Base-by-base conservation (phyloP, 768 basidiomycete genomes). In the Solioccasus polychromus region DNA sequence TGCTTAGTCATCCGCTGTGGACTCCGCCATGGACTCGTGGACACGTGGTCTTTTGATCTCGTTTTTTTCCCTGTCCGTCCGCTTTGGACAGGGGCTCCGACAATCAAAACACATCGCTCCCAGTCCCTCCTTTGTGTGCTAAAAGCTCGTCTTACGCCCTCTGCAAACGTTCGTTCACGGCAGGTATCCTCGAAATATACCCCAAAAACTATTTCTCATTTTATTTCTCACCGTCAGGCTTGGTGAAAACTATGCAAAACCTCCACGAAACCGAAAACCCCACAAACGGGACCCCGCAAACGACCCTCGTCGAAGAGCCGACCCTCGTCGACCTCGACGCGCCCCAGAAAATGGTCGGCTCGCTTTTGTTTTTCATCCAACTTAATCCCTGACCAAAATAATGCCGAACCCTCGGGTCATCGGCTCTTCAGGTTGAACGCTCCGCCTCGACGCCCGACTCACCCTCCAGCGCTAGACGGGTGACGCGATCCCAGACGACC, bases 81-180 rank as follows among this genome's bases (percentile, higher is more conserved):
- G 61, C 50, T 47, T 59, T 63, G 59, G 63, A 66, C 63, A 64
- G 63, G 63, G 63, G 63, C 63, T 64, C 61, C 58, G 64, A 66
- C 63, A 66, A 66, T 66, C 63, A 50, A n/a, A n/a, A 66, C 63
- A 43, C 59, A 61, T 55, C 57, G 42, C 45, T 57, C 48, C 50
- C 53, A 51, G 55, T 45, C 54, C 35, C 34, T 48, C 47, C 17
- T 46, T 56, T 48, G 30, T 15, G 19, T 36, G 22, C 37, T 28
- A 48, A 54, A 64, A 54, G 53, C 48, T 30, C 8, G 46, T 50
- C 20, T 45, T 57, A 8, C 45, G 38, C 45, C 8, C 24, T 45
- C 10, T 22, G 20, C 43, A 39, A n/a, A 24, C 42, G 35, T 45
- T n/a, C 20, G 0, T 37, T 42, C n/a, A 29, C 29, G 8, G 34